Evolutionary conservation across 805 yeast species (phyloP).

Genomic region (Priceomyces carsonii): DNA sequence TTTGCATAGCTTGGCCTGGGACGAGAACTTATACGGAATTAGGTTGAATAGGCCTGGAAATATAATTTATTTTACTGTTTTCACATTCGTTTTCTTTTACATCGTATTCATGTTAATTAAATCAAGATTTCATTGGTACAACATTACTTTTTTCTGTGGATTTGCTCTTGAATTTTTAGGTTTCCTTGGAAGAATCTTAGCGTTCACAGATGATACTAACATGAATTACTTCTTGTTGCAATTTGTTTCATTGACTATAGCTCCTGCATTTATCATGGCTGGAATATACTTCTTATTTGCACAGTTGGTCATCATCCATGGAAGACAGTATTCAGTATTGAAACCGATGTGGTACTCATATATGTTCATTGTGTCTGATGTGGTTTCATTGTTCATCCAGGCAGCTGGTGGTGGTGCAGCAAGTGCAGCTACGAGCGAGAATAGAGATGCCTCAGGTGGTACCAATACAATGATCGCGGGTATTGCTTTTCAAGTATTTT

Average conservation of each 20-base stretch:
- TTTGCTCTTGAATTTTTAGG: slow-evolving; percentile 38
- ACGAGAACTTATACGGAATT: slow-evolving; percentile 27
- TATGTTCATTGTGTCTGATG: slow-evolving; percentile 39
- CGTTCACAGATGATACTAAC: slow-evolving; percentile 24
- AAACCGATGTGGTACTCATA: slow-evolving; percentile 47
- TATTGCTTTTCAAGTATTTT: slow-evolving; percentile 35
- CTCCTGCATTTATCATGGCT: slow-evolving; percentile 46
- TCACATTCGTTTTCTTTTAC: slow-evolving; percentile 24
- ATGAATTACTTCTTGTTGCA: slow-evolving; percentile 29
- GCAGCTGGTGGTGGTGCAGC: slow-evolving; percentile 43
- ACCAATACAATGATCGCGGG: slow-evolving; percentile 40
- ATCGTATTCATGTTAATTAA: slow-evolving; percentile 24
- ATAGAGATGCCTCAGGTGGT: slow-evolving; percentile 29
- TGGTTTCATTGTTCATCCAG: slow-evolving; percentile 37
- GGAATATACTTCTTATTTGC: slow-evolving; percentile 44
- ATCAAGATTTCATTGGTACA: slow-evolving; percentile 42
- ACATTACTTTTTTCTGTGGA: slow-evolving; percentile 37
- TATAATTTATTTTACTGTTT: slow-evolving; percentile 29
- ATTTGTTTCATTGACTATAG: slow-evolving; percentile 35
- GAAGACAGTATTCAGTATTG: slow-evolving; percentile 35
- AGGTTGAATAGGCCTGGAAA: slow-evolving; percentile 31
- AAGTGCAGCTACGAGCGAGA: slow-evolving; percentile 24
- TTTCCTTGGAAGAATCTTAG: slow-evolving; percentile 36
- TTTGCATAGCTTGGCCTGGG: slow-evolving; percentile 27
- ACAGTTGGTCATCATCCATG: slow-evolving; percentile 39